Conservation (phyloP, 2,329 filamentous ascomycete genomes). For the Hymenoscyphus infarciens region DNA sequence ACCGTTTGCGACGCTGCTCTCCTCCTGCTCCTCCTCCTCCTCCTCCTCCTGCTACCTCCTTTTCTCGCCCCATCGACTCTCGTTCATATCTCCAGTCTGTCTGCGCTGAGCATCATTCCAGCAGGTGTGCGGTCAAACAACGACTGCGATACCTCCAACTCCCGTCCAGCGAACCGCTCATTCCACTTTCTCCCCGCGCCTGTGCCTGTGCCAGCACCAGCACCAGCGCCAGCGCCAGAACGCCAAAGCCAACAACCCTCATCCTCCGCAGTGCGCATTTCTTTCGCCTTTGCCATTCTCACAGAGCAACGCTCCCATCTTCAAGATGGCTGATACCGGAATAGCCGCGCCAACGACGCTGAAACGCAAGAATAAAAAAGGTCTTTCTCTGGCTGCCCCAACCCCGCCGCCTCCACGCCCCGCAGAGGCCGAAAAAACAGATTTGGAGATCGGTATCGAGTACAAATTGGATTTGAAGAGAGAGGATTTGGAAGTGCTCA, state of each 20-base stretch:
- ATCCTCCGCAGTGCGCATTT: constrained; percentile 1
- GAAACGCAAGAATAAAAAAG: constrained; percentile 99
- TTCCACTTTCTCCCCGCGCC: constrained; percentile 6
- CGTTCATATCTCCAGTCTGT: neutral
- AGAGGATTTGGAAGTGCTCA: constrained; percentile 88
- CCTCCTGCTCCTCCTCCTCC: neutral
- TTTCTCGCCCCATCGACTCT: neutral
- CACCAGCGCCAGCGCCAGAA: constrained; percentile 3
- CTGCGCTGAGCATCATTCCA: neutral
- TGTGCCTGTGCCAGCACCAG: constrained; percentile 4
- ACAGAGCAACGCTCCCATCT: neutral
- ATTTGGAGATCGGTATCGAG: constrained; percentile 93
- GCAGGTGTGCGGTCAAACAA: neutral
- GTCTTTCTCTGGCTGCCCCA: constrained; percentile 79
- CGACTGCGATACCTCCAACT: neutral
- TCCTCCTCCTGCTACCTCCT: neutral
- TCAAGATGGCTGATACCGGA: constrained; percentile 48
- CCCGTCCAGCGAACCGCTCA: neutral
- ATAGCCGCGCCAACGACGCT: constrained; percentile 73
- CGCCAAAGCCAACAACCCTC: neutral
- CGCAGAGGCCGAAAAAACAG: constrained; percentile 66
- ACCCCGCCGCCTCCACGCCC: constrained; percentile 69
- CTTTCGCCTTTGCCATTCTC: neutral
- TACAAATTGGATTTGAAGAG: constrained; percentile 90
- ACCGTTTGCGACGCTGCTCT: neutral